A percentile compares a stretch with the other conserved stretches of the same genome.
Evolutionary conservation across 495 filamentous ascomycete genomes (phyloP).

Genomic region (Astrocystis sublimbata): DNA sequence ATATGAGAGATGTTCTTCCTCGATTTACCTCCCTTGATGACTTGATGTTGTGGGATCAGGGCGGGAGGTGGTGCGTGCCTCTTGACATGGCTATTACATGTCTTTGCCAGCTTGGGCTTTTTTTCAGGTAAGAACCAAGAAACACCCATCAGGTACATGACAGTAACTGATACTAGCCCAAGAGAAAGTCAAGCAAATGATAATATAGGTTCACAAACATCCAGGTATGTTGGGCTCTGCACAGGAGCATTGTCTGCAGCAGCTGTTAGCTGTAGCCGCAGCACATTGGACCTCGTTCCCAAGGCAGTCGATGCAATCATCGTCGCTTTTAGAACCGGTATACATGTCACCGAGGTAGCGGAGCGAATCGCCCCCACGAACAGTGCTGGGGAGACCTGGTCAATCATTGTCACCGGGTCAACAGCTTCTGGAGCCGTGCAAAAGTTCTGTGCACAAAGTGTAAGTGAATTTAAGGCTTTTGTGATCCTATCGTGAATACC

Average conservation of each 20-base stretch:
- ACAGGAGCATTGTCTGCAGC: conserved; percentile 63
- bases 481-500: no score
- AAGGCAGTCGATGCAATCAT: conserved; percentile 45
- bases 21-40: neutral
- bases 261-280: conserved; percentile 60
- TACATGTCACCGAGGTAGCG: neutral
- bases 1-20: neutral
- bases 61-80: neutral
- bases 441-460: conserved; percentile 20
- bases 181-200: no score
- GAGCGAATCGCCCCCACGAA: neutral
- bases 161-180: no score
- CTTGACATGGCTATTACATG: neutral
- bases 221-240: conserved; percentile 50
- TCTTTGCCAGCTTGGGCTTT: neutral
- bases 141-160: no score
- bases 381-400: neutral
- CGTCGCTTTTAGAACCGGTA: neutral
- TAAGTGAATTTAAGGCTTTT: no score
- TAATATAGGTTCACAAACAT: neutral
- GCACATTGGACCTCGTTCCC: conserved; percentile 59
- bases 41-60: neutral
- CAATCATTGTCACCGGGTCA: neutral
- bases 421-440: neutral
- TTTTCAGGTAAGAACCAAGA: neutral